These are phyloP conservation scores for Neospermospora avenae DNA, from an alignment of 2,329 filamentous ascomycete species.

Conservation along the genomic window DNA sequence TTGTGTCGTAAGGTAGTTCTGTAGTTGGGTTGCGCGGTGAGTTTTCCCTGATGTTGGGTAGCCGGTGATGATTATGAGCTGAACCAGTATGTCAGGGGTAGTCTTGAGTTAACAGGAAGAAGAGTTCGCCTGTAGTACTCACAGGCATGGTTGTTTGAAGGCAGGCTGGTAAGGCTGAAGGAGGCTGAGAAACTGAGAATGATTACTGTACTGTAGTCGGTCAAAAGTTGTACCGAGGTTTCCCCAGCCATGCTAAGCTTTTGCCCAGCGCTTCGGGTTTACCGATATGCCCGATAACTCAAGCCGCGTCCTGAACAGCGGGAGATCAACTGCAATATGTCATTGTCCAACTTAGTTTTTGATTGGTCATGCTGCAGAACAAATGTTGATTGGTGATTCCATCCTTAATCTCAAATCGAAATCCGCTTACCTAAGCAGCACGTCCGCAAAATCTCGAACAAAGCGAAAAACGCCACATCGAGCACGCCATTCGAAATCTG, in stretches of 20 bases:
- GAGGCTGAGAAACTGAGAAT: neutral
- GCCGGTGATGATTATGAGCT: conserved; percentile 67
- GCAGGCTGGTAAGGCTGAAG: neutral
- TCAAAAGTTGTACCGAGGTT: neutral
- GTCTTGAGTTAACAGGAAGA: neutral
- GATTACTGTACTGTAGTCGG: neutral
- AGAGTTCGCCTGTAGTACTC: neutral
- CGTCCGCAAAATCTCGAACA: no score
- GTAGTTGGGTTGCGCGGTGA: conserved; percentile 62
- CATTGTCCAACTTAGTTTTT: neutral
- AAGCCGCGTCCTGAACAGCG: neutral
- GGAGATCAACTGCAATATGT: neutral
- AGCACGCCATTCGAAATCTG: no score
- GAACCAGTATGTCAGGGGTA: neutral
- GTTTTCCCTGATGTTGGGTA: conserved; percentile 68
- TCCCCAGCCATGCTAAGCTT: neutral
- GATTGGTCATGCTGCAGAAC: no score
- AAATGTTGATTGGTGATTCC: neutral
- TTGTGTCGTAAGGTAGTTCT: conserved; percentile 61
- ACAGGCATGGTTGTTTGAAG: conserved; percentile 1
- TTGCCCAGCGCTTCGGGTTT: no score
- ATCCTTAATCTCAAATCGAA: neutral
- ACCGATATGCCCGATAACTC: no score
- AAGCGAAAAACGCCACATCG: no score
- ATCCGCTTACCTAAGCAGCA: neutral